phyloP scores from a whole-genome alignment of 2,329 filamentous ascomycete species.

The Pseudogymnoascus sp. region DNA sequence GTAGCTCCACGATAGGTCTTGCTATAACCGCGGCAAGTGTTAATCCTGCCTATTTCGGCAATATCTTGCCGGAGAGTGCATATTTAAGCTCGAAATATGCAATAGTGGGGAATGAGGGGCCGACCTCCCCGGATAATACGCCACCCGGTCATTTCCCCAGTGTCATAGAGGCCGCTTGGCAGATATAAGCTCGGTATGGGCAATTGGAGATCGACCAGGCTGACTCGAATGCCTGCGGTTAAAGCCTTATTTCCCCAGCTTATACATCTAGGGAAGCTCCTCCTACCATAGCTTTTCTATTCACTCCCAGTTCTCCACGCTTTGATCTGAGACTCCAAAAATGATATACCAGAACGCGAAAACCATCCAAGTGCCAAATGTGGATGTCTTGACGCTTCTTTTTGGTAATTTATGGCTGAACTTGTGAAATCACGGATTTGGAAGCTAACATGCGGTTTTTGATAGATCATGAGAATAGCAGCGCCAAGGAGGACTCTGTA shows the following conservation, averaged over 20 bases:
- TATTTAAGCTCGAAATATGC: constrained; percentile 3
- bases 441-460: not conserved
- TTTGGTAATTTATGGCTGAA: constrained; percentile 14
- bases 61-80: not conserved
- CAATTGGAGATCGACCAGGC: not conserved
- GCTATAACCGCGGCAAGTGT: not conserved
- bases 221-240: not conserved
- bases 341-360: constrained; percentile 15
- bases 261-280: not conserved
- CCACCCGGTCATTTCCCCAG: not conserved
- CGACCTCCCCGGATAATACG: not conserved
- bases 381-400: constrained; percentile 16
- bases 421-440: not conserved
- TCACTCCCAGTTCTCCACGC: not conserved
- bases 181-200: not conserved
- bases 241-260: not conserved
- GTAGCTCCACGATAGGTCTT: not conserved
- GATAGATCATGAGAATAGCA: constrained; percentile 32
- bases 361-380: constrained; percentile 13
- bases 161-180: not conserved
- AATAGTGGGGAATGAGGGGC: not conserved
- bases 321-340: not conserved
- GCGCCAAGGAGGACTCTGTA: constrained; percentile 39
- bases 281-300: not conserved
- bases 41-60: not conserved